Percentiles rank a stretch among this genome's conserved stretches.
phyloP scores from a whole-genome alignment of 257 asterid species.

The Leptodermis oblonga region DNA sequence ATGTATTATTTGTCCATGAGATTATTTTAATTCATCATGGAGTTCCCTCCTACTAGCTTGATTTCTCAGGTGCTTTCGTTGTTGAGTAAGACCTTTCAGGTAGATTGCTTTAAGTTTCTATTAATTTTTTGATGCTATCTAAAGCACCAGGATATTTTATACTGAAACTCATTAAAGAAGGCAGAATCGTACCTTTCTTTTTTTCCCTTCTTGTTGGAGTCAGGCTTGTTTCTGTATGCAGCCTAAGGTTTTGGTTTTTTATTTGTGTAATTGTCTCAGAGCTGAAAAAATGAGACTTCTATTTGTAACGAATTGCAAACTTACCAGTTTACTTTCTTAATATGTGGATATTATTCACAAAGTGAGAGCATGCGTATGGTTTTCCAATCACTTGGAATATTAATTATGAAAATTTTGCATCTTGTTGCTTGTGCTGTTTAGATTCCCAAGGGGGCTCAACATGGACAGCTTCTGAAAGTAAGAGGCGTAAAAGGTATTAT shows the following conservation, averaged over 20 bases:
- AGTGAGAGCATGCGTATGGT: background rate
- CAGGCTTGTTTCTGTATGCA: no score
- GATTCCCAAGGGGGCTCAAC: slow-evolving; percentile 97
- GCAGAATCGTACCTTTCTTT: no score
- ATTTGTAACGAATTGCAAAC: background rate
- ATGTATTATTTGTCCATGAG: background rate
- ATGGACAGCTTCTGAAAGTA: slow-evolving; percentile 66
- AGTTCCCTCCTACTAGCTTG: background rate
- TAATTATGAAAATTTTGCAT: slow-evolving; percentile 12
- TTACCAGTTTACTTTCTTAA: background rate
- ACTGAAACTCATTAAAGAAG: background rate
- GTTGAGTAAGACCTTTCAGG: background rate
- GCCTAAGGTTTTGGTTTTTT: background rate
- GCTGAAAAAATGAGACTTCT: no score
- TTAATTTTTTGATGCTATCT: background rate
- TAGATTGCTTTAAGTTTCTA: background rate
- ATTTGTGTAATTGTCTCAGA: background rate
- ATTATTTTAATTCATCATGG: background rate
- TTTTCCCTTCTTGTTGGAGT: no score
- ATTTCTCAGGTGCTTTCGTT: background rate
- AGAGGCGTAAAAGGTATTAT: slow-evolving; percentile 85
- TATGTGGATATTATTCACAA: background rate
- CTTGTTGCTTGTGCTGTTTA: slow-evolving; percentile 26
- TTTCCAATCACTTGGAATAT: slow-evolving; percentile 1
- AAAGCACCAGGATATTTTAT: background rate